Evolutionary conservation across 352 stramenopile species (phyloP), one percentile per base, ranked within the genome.

Genomic region (Achlya hypogyna): DNA sequence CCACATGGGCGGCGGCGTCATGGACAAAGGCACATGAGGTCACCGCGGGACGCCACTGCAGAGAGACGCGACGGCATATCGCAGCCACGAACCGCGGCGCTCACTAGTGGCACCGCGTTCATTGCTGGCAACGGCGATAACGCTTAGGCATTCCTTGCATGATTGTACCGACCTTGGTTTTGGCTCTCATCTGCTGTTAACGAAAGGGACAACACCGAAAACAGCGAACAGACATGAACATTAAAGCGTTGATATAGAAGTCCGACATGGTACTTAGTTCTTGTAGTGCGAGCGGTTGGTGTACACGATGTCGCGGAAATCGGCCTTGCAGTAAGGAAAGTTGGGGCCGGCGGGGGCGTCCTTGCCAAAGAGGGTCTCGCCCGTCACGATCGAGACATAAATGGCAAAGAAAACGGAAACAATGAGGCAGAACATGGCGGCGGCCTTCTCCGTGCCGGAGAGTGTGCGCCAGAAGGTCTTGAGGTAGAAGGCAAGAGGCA

Each of bases 401-500:
- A 51, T 29, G 29, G 25, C 56, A 25, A 64, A 53, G 42, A 47
- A 28, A 23, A 35, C 10, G 29, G 25, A 53, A 12, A 64, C 42
- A 16, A 64, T n/a, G 12, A 53, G 31, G 35, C n/a, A 53, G 22
- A 51, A 23, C 22, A 32, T 10, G 28, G 56, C 56, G 3, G 6
- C 29, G 12, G 29, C 25, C 2, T 18, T 9, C 29, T 64, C 56
- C 5, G 22, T 20, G 2, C 3, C n/a, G 22, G 6, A 9, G 20
- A 64, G 20, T 6, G 5, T 51, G 35, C 20, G n/a, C 20, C 42
- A 28, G n/a, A 53, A 53, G 29, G 23, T 25, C 25, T 64, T 64
- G 20, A 89, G 69, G 77, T 89, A 87, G 70, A 89, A 87, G 53
- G 79, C 70, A 58, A 85, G 81, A 9, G 81, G 81, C 49, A 89